These are phyloP conservation scores for Pulveroboletus sp. DNA, from an alignment of 768 basidiomycete species.

Conservation along the genomic window DNA sequence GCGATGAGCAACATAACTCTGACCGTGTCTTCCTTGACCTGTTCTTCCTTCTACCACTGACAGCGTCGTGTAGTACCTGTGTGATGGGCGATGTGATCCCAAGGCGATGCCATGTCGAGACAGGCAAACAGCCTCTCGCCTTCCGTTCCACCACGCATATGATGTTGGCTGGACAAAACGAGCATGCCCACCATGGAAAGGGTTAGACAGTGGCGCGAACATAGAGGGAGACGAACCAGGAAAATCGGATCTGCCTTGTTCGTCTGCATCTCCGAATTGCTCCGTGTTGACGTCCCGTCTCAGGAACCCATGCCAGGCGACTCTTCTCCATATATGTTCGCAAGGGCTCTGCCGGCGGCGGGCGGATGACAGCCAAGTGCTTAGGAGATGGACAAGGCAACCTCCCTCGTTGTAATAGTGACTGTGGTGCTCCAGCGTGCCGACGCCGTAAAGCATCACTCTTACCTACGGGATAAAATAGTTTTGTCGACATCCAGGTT, in stretches of 20 bases:
- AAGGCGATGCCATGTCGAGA: slow-evolving; percentile 82
- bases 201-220: slow-evolving; percentile 51
- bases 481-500: slow-evolving; percentile 96
- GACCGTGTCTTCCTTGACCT: slow-evolving; percentile 13
- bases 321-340: slow-evolving; percentile 30
- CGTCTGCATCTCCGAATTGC: background rate
- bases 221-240: slow-evolving; percentile 57
- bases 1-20: slow-evolving; percentile 21
- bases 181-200: slow-evolving; percentile 39
- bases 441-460: slow-evolving; percentile 96
- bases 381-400: slow-evolving; percentile 85
- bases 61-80: slow-evolving; percentile 18
- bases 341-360: slow-evolving; percentile 35
- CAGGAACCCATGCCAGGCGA: slow-evolving; percentile 19
- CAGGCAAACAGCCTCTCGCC: slow-evolving; percentile 46
- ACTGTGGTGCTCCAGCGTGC: slow-evolving; percentile 50
- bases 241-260: slow-evolving; percentile 30
- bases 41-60: slow-evolving; percentile 1
- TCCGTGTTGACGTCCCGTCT: slow-evolving; percentile 1
- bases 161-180: slow-evolving; percentile 21
- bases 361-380: slow-evolving; percentile 65
- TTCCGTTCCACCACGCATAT: slow-evolving; percentile 2
- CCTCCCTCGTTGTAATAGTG: slow-evolving; percentile 2
- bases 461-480: slow-evolving; percentile 94
- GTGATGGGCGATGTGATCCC: slow-evolving; percentile 86